Conservation (phyloP, 73 alveolate species). For the Stentor coeruleus region DNA sequence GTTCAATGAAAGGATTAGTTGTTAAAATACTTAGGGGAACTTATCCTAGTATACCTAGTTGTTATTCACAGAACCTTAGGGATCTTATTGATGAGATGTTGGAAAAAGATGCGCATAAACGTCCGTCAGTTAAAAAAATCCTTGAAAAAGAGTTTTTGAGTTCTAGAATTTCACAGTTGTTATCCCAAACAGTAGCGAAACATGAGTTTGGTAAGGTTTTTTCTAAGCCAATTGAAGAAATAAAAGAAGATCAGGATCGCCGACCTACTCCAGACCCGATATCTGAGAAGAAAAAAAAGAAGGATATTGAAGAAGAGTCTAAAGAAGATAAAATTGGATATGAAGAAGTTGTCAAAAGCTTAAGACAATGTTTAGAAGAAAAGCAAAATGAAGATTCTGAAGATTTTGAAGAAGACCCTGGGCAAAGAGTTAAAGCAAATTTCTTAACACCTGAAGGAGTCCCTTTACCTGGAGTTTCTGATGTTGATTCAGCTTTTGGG, state of each 20-base stretch:
- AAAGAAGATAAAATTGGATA: constrained; percentile 23
- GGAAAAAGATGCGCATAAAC: constrained; percentile 64
- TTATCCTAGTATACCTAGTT: constrained; percentile 53
- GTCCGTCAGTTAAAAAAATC: constrained; percentile 65
- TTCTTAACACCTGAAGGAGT: constrained; percentile 36
- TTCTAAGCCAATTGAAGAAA: too few species aligned
- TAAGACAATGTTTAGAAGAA: constrained; percentile 32
- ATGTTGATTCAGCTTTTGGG: constrained; percentile 64
- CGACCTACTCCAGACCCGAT: too few species aligned
- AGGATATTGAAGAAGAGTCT: constrained; percentile 12
- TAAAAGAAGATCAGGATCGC: too few species aligned
- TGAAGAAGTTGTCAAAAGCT: constrained; percentile 34
- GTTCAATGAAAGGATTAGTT: constrained; percentile 80
- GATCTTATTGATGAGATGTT: constrained; percentile 66
- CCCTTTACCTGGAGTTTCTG: constrained; percentile 65
- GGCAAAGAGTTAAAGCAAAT: constrained; percentile 31
- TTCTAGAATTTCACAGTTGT: constrained; percentile 39
- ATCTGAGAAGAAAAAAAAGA: neutral
- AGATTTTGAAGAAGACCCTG: constrained; percentile 44
- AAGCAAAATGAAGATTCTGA: constrained; percentile 50
- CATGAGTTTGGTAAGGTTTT: constrained; percentile 37
- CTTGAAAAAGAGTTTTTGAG: constrained; percentile 46
- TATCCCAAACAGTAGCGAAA: constrained; percentile 40
- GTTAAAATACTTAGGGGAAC: constrained; percentile 79
- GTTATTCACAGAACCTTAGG: constrained; percentile 47